Conservation (phyloP, 164 flowering plant species). For the Chimonanthus praecox region DNA sequence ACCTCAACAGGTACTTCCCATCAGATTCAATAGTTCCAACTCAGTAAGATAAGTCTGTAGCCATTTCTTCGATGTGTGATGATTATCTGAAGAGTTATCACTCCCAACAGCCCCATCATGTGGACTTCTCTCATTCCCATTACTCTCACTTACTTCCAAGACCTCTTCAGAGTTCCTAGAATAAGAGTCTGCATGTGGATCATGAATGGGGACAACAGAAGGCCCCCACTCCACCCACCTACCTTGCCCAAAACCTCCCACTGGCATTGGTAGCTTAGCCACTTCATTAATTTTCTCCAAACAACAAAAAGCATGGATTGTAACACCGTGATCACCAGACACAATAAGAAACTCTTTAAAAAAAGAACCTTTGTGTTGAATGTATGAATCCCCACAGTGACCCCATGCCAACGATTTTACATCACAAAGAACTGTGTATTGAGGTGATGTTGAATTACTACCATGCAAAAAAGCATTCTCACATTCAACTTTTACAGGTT, state of each 20-base stretch:
- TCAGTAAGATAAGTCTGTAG: slow-evolving; percentile 53
- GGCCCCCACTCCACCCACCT: slow-evolving; percentile 97
- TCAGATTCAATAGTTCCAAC: slow-evolving; percentile 48
- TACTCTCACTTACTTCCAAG: slow-evolving; percentile 9
- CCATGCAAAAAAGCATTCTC: slow-evolving; percentile 19
- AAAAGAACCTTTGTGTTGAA: slow-evolving; percentile 38
- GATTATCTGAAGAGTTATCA: slow-evolving; percentile 17
- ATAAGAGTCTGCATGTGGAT: slow-evolving; percentile 14
- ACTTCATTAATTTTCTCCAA: slow-evolving; percentile 18
- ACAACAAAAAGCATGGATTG: slow-evolving; percentile 71
- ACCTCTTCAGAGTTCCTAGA: slow-evolving; percentile 15
- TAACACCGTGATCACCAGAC: slow-evolving; percentile 62
- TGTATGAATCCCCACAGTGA: slow-evolving; percentile 53
- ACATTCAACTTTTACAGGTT: slow-evolving; percentile 23
- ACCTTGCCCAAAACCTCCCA: slow-evolving; percentile 31
- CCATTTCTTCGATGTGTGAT: slow-evolving; percentile 53
- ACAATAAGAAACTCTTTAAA: slow-evolving; percentile 81
- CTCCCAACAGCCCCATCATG: slow-evolving; percentile 13
- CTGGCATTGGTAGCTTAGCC: slow-evolving; percentile 16
- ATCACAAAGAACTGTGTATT: slow-evolving; percentile 47
- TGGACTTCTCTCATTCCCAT: slow-evolving; percentile 16
- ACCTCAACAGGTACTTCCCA: slow-evolving; percentile 45
- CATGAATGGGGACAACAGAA: slow-evolving; percentile 13
- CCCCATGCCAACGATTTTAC: slow-evolving; percentile 92
- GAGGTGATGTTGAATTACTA: slow-evolving; percentile 19